These are phyloP conservation scores for Colletotrichum lindemuthianum DNA, from an alignment of 2,329 filamentous ascomycete genomes.

Conservation along the genomic window DNA sequence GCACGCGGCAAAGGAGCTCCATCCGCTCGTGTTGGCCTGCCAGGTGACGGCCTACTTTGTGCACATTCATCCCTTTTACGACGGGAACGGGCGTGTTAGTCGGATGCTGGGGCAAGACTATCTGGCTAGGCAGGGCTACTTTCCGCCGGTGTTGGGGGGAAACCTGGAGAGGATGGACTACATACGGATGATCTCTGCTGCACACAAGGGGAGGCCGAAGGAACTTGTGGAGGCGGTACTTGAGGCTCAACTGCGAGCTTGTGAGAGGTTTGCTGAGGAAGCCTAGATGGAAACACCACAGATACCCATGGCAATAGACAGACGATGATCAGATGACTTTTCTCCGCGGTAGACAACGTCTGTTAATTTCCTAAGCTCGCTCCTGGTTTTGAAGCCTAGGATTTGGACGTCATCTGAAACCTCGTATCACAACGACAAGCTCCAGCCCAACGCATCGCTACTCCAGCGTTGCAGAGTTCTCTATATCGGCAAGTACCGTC, in stretches of 20 bases:
- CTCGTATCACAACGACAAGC: too few species aligned
- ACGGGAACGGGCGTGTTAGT: constrained; percentile 39
- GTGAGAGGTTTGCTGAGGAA: too few species aligned
- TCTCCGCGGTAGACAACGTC: too few species aligned
- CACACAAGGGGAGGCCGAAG: constrained; percentile 34
- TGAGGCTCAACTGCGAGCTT: constrained; percentile 23
- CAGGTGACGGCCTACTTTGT: constrained; percentile 37
- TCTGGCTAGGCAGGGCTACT: constrained; percentile 39
- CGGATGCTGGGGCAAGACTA: constrained; percentile 40
- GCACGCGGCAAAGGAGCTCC: constrained; percentile 33
- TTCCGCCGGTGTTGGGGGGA: constrained; percentile 35
- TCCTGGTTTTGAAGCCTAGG: too few species aligned
- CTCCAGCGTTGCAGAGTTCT: too few species aligned
- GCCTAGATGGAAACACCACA: too few species aligned
- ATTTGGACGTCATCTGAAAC: too few species aligned
- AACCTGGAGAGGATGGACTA: constrained; percentile 36
- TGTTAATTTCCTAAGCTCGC: too few species aligned
- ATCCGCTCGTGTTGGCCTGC: constrained; percentile 39
- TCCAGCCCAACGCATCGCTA: too few species aligned
- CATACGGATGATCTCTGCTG: constrained; percentile 37
- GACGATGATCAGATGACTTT: too few species aligned
- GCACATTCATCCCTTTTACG: constrained; percentile 38
- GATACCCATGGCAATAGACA: too few species aligned
- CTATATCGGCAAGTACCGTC: too few species aligned
- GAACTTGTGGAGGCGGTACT: constrained; percentile 31